phyloP scores from a whole-genome alignment of 2,329 filamentous ascomycete species.

The Ceratocystis cacaofunesta region DNA sequence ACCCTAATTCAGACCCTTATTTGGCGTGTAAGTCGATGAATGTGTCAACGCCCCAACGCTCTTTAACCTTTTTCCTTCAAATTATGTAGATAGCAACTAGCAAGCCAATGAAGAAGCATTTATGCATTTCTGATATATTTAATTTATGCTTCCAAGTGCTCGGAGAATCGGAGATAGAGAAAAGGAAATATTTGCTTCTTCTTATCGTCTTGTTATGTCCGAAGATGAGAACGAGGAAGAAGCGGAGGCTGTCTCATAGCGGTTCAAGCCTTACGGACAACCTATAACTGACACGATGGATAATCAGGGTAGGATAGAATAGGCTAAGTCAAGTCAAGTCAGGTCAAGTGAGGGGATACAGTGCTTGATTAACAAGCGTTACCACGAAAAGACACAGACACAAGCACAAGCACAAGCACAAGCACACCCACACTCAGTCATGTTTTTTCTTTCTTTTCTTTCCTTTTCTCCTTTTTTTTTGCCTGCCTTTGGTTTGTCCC shows the following conservation, averaged over 20 bases:
- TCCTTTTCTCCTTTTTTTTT: not conserved
- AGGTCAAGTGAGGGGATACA: not conserved
- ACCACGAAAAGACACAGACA: too few species aligned
- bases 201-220: not conserved
- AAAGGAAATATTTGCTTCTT: not conserved
- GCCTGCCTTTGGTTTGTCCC: not conserved
- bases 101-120: not conserved
- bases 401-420: too few species aligned
- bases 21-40: not conserved
- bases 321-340: too few species aligned
- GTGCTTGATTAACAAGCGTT: not conserved
- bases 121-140: not conserved
- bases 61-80: too few species aligned
- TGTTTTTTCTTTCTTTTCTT: not conserved
- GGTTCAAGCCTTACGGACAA: not conserved
- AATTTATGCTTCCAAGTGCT: not conserved
- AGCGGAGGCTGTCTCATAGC: not conserved
- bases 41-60: too few species aligned
- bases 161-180: not conserved
- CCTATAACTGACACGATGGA: not conserved
- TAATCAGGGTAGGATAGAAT: not conserved
- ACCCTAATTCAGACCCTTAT: not conserved
- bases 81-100: not conserved
- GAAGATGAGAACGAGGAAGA: not conserved
- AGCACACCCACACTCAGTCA: not conserved